phyloP scores from a whole-genome alignment of 73 alveolate genomes.

The Uronychia setigera region DNA sequence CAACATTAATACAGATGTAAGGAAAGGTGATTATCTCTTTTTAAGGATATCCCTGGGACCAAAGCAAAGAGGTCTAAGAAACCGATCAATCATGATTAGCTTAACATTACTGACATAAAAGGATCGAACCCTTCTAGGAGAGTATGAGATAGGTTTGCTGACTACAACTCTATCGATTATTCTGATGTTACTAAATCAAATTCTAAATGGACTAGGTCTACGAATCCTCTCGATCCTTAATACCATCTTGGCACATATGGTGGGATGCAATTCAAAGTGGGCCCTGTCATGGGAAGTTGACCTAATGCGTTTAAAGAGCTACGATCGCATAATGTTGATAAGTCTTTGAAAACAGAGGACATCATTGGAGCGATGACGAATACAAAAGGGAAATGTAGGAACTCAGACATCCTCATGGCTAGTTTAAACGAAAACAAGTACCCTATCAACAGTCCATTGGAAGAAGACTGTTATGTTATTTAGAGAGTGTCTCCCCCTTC shows the following conservation, averaged over 20 bases:
- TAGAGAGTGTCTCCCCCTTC: too few species aligned
- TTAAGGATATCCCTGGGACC: neutral
- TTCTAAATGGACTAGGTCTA: neutral
- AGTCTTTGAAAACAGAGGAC: neutral
- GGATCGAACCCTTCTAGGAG: neutral
- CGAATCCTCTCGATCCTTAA: neutral
- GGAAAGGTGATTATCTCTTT: neutral
- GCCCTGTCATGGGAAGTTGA: neutral
- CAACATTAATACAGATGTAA: neutral
- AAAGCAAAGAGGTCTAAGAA: neutral
- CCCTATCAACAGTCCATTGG: too few species aligned
- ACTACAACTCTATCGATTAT: neutral
- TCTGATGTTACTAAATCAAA: neutral
- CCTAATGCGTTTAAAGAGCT: neutral
- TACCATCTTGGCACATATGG: neutral
- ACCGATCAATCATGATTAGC: neutral
- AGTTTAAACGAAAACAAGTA: too few species aligned
- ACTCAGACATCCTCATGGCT: neutral
- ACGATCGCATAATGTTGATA: neutral
- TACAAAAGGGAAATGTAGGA: neutral
- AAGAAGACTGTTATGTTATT: too few species aligned
- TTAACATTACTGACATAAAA: neutral
- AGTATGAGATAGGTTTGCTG: neutral
- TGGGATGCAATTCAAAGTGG: neutral
- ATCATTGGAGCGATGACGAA: neutral